Conservation (phyloP, 805 yeast genomes). For the Lachancea fermentati region DNA sequence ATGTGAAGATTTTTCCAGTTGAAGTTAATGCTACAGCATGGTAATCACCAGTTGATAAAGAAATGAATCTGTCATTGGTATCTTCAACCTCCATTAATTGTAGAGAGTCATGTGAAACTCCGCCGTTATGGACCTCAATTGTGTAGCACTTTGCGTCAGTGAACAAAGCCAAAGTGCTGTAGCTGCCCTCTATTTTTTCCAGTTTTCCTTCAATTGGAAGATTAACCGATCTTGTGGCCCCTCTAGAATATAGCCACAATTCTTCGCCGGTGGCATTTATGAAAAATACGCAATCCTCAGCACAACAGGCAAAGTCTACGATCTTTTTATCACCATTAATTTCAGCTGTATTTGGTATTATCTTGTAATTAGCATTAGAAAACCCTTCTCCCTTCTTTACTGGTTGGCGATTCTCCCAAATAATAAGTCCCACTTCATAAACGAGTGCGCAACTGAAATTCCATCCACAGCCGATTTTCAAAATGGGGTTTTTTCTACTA, state of each 20-base stretch:
- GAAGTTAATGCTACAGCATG: slow-evolving; percentile 59
- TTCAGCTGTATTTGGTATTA: slow-evolving; percentile 43
- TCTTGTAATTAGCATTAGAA: slow-evolving; percentile 36
- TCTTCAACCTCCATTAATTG: slow-evolving; percentile 20
- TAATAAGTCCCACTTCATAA: slow-evolving; percentile 46
- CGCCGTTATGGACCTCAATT: slow-evolving; percentile 16
- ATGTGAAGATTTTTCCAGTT: slow-evolving; percentile 51
- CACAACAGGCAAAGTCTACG: slow-evolving; percentile 49
- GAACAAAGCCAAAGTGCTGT: slow-evolving; percentile 48
- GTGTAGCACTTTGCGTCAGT: slow-evolving; percentile 41
- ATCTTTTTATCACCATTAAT: slow-evolving; percentile 34
- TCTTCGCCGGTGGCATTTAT: slow-evolving; percentile 41
- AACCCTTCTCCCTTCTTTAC: slow-evolving; percentile 25
- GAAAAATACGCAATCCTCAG: slow-evolving; percentile 44
- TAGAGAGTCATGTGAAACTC: slow-evolving; percentile 12
- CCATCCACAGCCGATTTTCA: slow-evolving; percentile 65
- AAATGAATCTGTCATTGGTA: slow-evolving; percentile 43
- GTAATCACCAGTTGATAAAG: slow-evolving; percentile 66
- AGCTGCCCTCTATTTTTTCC: slow-evolving; percentile 51
- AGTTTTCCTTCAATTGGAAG: slow-evolving; percentile 32
- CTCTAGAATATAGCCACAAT: slow-evolving; percentile 31
- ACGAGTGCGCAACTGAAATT: slow-evolving; percentile 47
- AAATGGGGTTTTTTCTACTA: slow-evolving; percentile 29
- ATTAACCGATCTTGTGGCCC: slow-evolving; percentile 16
- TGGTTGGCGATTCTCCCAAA: slow-evolving; percentile 44